Base-by-base conservation (phyloP, 2,329 filamentous ascomycete genomes). In the Fusarium sp. region DNA sequence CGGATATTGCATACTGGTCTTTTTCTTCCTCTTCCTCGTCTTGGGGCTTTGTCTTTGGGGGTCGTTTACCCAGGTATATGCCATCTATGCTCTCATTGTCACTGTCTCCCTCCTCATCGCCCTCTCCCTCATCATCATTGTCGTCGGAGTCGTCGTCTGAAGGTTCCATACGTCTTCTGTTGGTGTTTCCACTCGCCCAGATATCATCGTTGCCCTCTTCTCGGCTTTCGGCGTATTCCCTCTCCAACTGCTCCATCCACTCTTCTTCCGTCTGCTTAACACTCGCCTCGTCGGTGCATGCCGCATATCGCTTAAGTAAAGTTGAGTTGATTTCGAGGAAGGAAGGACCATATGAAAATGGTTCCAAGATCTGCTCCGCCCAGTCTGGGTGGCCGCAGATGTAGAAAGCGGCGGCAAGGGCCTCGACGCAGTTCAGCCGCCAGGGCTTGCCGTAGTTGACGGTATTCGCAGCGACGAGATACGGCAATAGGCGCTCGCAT, bases 371-470 rank as follows among this genome's bases (percentile, higher is more conserved):
- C 68, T 94, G 89, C 77, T 92, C 90, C 0, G 96, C 95, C 96
- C 96, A 99, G 53, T 98, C 95, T 7, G 88, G 80, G 76, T 96
- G 94, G 6, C 96, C 94, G 75, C 95, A 98, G 70, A 99, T 99
- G 76, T 89, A 93, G 77, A 97, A 99, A 23, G 93, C 94, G 4
- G 96, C 95, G 0, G 94, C 96, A 48, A 99, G 85, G 5, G 96
- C 96, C 84, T 99, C 96, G 31, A 94, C 96, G 75, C 96, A 99
- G 81, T 99, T 99, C 68, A 99, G 81, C 58, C 95, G 87, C 93
- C 95, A 98, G 6, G 96, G 96, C 77, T 94, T 93, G 65, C 96
- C 96, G 82, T 99, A 99, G 83, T 99, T 99, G 77, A 98, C 96
- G 1, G 93, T 92, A 79, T 99, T 99, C 50, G 96, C 96, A 7